phyloP scores from a whole-genome alignment of 2,329 filamentous ascomycete species.

The Ustulina deusta region DNA sequence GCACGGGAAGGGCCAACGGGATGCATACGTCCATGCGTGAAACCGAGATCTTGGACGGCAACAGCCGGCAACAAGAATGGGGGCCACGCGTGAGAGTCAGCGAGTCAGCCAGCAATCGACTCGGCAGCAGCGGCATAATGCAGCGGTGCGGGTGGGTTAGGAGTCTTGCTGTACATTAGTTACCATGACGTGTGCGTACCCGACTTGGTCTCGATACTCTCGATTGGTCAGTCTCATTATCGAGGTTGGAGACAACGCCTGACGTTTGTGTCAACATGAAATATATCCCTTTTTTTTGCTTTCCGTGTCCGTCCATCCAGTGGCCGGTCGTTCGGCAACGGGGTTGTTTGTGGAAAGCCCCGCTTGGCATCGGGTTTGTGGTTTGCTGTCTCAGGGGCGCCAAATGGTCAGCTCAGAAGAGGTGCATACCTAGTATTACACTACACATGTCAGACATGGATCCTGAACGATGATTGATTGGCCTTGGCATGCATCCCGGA shows the following conservation, averaged over 20 bases:
- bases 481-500: constrained; percentile 31
- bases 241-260: constrained; percentile 6
- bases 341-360: constrained; percentile 33
- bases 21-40: constrained; percentile 49
- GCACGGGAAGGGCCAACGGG: constrained; percentile 51
- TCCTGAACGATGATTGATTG: constrained; percentile 33
- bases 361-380: constrained; percentile 33
- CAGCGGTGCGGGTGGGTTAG: constrained; percentile 37
- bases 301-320: constrained; percentile 1
- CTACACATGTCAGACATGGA: constrained; percentile 36
- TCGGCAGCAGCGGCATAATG: constrained; percentile 38
- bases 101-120: constrained; percentile 33
- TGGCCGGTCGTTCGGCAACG: constrained; percentile 20
- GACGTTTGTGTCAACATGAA: constrained; percentile 18
- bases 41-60: constrained; percentile 44
- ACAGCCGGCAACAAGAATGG: constrained; percentile 39
- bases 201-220: constrained; percentile 20
- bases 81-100: constrained; percentile 34
- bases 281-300: background rate
- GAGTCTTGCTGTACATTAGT: constrained; percentile 22
- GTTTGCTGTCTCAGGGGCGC: constrained; percentile 32
- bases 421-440: constrained; percentile 21
- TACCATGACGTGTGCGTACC: constrained; percentile 23
- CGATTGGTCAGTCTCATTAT: constrained; percentile 19
- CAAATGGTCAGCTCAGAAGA: constrained; percentile 31